Base-by-base conservation (phyloP, 495 filamentous ascomycete species). In the Lasiosphaeria miniovina region DNA sequence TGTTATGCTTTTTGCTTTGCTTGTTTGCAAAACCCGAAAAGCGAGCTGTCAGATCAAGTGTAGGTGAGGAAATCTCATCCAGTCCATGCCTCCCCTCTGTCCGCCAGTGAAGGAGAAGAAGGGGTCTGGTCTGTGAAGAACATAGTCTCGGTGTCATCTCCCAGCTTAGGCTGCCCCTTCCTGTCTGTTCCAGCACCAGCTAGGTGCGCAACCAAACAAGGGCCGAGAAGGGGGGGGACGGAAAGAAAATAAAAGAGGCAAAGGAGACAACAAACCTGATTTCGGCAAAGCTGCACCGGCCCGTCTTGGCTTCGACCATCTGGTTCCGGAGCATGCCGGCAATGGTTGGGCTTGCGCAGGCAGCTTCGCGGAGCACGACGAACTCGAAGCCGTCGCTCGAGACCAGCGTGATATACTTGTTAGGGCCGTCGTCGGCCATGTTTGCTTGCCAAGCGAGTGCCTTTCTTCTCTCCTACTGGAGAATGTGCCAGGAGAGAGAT, bases 371-470 rank as follows among this genome's bases (percentile, higher is more conserved):
- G 6, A 87, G 86, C 40, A 97, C 75, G 51, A 96, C 83, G 69
- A 93, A 98, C 69, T 96, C 90, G 71, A 88, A 96, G 49, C 87
- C 90, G 70, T 98, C 95, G 58, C 77, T 81, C 0, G 93, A 97
- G 17, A 96, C 79, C 4, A 98, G 82, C 0, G 94, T 96, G 55
- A 98, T 86, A 64, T 89, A 97, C 61, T 89, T 84, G 68, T 72
- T 76, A 7, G 59, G 50, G 24, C 48, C 51, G 36, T 52, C 48
- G 36, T 60, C 49, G 60, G 48, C 51, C 33, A 59, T 52, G 6
- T 32, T 40, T 57, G 54, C 38, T 24, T 24, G 24, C 24, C 24
- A 24, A 24, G 24, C 24, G 24, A 24, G 24, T 24, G 24, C 24
- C 24, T 24, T 24, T 24, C 24, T 24, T 24, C 24, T 24, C 24